Percentiles rank a stretch among this genome's conserved stretches.
Conservation (phyloP, 2,329 filamentous ascomycete genomes). For the Cordyceps tenuipes region DNA sequence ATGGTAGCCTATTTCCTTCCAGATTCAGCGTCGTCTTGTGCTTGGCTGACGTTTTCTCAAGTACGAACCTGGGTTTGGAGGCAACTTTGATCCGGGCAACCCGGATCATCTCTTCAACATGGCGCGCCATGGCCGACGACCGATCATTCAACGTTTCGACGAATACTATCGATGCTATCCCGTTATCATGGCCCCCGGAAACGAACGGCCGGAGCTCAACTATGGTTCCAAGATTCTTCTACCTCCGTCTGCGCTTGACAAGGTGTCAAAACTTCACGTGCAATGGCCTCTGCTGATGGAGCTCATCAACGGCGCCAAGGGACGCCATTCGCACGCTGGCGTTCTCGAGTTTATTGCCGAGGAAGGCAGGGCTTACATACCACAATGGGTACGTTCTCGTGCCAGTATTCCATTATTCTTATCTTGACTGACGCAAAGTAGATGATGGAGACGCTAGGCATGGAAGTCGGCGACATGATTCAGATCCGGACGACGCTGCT, state of each 20-base stretch:
- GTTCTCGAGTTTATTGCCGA: conserved; percentile 97
- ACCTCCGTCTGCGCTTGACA: conserved; percentile 92
- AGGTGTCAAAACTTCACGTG: conserved; percentile 90
- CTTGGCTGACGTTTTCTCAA: conserved; percentile 14
- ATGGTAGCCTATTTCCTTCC: conserved; percentile 1
- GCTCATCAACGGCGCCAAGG: conserved; percentile 78
- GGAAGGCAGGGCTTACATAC: conserved; percentile 91
- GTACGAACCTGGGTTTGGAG: conserved; percentile 31
- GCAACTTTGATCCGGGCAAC: conserved; percentile 38
- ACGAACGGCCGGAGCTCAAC: conserved; percentile 83
- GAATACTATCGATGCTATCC: conserved; percentile 99
- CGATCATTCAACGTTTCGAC: conserved; percentile 72
- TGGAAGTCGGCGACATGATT: conserved; percentile 89
- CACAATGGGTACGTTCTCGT: conserved; percentile 66
- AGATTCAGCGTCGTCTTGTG: background rate
- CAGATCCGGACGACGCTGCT: conserved; percentile 94
- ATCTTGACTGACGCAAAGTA: conserved; percentile 27
- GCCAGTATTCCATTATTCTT: background rate
- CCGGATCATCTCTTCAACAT: conserved; percentile 42
- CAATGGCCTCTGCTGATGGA: conserved; percentile 97
- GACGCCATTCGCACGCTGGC: conserved; percentile 80
- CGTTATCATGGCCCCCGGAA: conserved; percentile 84
- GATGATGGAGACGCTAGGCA: conserved; percentile 87
- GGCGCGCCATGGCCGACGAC: conserved; percentile 37
- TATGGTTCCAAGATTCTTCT: conserved; percentile 97